Evolutionary conservation across 2,329 filamentous ascomycete genomes (phyloP).

Genomic region (Cladophialophora yegresii): DNA sequence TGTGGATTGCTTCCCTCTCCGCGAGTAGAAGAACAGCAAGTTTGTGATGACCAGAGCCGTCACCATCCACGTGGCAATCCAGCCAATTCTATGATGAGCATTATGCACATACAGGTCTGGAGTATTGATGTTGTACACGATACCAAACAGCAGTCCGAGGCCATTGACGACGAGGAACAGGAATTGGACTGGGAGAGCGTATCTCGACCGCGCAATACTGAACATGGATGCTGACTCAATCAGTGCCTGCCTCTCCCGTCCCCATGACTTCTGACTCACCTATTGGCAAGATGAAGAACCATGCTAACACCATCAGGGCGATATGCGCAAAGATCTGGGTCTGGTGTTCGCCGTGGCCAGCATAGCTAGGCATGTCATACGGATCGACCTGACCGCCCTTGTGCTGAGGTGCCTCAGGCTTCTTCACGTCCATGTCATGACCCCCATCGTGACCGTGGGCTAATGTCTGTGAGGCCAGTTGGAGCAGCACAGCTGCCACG

Average conservation of each 20-base stretch:
- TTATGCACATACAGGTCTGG: constrained; percentile 86
- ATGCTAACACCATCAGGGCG: constrained; percentile 67
- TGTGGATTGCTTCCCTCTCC: constrained; percentile 46
- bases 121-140: constrained; percentile 75
- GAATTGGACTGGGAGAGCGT: constrained; percentile 69
- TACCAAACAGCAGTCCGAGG: constrained; percentile 64
- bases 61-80: constrained; percentile 74
- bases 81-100: constrained; percentile 84
- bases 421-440: constrained; percentile 35
- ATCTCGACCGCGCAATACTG: constrained; percentile 75
- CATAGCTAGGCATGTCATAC: constrained; percentile 46
- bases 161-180: constrained; percentile 65
- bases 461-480: constrained; percentile 21
- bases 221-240: constrained; percentile 71
- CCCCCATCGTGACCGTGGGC: constrained; percentile 34
- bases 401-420: constrained; percentile 23
- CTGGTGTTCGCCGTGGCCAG: constrained; percentile 42
- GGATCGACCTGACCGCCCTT: constrained; percentile 36
- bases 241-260: constrained; percentile 11
- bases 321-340: constrained; percentile 68
- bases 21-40: constrained; percentile 63
- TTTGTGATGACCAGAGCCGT: constrained; percentile 70
- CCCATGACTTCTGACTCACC: constrained; percentile 55
- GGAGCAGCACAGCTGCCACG: constrained; percentile 35
- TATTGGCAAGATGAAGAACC: constrained; percentile 71